A percentile compares a stretch with the other conserved stretches of the same genome.
These are phyloP conservation scores for Kluyveromyces aestuarii DNA, from an alignment of 805 yeast genomes.

Conservation along the genomic window DNA sequence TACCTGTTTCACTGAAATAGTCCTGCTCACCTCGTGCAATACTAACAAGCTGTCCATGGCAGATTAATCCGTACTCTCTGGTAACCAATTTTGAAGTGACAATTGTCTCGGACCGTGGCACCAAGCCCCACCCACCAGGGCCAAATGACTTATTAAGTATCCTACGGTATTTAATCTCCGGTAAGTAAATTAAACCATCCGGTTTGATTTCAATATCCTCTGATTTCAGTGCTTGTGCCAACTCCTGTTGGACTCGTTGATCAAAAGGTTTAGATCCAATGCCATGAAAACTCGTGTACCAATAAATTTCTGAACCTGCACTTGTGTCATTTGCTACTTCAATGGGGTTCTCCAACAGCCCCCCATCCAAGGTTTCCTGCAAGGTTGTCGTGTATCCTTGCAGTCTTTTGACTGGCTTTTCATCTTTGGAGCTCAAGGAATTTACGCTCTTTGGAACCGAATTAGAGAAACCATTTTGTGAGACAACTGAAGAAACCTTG, in stretches of 20 bases:
- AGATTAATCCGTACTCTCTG: conserved; percentile 81
- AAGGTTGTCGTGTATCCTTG: conserved; percentile 8
- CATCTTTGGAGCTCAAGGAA: conserved; percentile 8
- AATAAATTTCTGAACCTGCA: conserved; percentile 35
- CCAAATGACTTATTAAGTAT: conserved; percentile 87
- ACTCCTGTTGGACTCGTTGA: conserved; percentile 45
- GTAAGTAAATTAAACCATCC: conserved; percentile 84
- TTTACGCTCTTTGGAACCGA: conserved; percentile 6
- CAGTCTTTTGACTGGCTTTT: conserved; percentile 3
- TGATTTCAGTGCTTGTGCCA: conserved; percentile 52
- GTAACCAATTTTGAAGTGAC: conserved; percentile 70
- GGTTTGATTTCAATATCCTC: conserved; percentile 90
- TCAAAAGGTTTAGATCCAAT: conserved; percentile 73
- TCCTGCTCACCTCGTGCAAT: conserved; percentile 96
- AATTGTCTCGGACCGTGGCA: conserved; percentile 80
- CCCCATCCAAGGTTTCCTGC: conserved; percentile 11
- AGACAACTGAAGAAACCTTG: conserved; percentile 5
- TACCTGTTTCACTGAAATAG: conserved; percentile 74
- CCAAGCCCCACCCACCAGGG: conserved; percentile 98
- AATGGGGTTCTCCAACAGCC: conserved; percentile 4
- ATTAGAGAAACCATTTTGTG: not conserved
- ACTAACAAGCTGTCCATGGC: conserved; percentile 81
- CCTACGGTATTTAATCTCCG: conserved; percentile 92
- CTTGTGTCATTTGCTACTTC: not conserved
- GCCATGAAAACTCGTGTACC: conserved; percentile 86